Evolutionary conservation across 345 rosid species (phyloP).

Genomic region (Syzygium aqueum): DNA sequence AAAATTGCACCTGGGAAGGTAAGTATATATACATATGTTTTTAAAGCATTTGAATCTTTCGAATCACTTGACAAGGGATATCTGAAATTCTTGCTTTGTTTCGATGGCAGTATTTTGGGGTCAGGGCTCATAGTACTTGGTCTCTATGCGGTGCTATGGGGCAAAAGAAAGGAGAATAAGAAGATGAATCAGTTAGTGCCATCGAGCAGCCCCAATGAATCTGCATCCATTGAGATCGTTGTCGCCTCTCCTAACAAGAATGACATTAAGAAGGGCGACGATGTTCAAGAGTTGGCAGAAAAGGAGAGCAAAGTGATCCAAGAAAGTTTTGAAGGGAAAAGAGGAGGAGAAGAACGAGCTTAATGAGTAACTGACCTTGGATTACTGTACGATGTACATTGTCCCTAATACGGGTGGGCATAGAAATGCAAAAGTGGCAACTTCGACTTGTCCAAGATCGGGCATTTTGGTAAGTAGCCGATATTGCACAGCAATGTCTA

Average conservation of each 20-base stretch:
- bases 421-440: neutral
- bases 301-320: neutral
- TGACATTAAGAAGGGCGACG: neutral
- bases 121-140: constrained; percentile 10
- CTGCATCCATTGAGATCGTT: neutral
- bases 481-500: neutral
- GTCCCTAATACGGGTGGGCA: neutral
- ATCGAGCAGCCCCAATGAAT: neutral
- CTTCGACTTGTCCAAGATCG: neutral
- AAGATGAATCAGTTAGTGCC: neutral
- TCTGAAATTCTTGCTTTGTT: neutral
- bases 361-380: neutral
- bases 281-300: neutral
- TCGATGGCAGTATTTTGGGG: constrained; percentile 8
- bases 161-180: constrained; percentile 14
- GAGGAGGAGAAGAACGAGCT: neutral
- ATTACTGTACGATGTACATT: neutral
- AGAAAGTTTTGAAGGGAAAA: neutral
- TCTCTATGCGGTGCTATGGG: constrained; percentile 20
- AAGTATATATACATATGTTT: neutral
- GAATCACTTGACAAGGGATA: neutral
- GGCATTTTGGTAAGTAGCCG: neutral
- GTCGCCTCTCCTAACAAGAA: neutral
- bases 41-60: neutral
- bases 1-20: constrained; percentile 26